These are phyloP conservation scores for Neurospora cerealis DNA, from an alignment of 495 filamentous ascomycete species.

Conservation along the genomic window DNA sequence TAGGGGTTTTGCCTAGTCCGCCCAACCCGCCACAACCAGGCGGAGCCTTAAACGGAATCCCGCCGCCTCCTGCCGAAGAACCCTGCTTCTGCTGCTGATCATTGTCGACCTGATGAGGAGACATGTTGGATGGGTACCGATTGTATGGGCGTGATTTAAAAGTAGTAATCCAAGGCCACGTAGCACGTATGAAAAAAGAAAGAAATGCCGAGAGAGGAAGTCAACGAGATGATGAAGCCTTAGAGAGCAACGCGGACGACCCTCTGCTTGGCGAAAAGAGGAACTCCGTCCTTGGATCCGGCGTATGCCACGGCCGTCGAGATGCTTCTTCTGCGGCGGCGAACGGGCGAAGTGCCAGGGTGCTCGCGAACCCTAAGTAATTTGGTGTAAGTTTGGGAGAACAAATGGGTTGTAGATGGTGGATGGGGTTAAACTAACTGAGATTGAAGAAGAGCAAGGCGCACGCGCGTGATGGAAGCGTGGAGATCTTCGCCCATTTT, in stretches of 20 bases:
- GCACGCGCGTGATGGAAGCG: constrained; percentile 19
- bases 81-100: not conserved
- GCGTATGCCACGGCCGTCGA: constrained; percentile 10
- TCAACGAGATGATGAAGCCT: not conserved
- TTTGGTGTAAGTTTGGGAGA: not conserved
- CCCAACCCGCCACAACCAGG: not conserved
- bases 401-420: not conserved
- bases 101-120: constrained; percentile 6
- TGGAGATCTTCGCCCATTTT: constrained; percentile 19
- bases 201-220: not conserved
- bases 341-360: constrained; percentile 3
- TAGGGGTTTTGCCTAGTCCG: not conserved
- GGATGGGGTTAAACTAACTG: constrained; percentile 16
- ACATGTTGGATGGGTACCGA: constrained; percentile 12
- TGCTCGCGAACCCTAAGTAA: constrained; percentile 15
- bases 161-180: not conserved
- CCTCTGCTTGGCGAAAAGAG: constrained; percentile 22
- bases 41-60: not conserved
- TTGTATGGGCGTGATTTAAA: not conserved
- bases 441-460: constrained; percentile 24
- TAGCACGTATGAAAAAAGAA: not conserved
- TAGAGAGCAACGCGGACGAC: constrained; percentile 11
- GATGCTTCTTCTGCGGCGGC: constrained; percentile 18
- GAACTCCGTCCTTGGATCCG: constrained; percentile 19
- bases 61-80: not conserved